Percentiles rank a stretch among this genome's conserved stretches.
Conservation (phyloP, 768 basidiomycete genomes). For the Termitomyces sp. region DNA sequence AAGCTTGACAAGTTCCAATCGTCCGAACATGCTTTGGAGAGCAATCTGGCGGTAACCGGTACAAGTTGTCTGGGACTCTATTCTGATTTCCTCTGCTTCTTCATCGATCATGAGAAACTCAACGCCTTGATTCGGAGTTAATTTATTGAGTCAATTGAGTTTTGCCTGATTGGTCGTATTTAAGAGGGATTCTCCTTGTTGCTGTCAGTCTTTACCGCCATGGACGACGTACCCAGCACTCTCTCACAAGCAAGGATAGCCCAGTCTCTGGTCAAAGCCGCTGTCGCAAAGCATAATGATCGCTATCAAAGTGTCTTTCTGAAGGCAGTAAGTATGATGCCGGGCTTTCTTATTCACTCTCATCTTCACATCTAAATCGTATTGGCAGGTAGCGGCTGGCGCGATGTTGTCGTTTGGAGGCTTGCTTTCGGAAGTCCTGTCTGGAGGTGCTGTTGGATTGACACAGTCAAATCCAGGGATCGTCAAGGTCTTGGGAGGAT, state of each 20-base stretch:
- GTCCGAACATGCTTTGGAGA: background rate
- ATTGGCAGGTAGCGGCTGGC: slow-evolving; percentile 56
- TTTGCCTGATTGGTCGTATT: background rate
- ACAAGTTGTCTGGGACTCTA: background rate
- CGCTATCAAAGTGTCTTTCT: slow-evolving; percentile 55
- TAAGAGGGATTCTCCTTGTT: background rate
- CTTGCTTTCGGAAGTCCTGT: slow-evolving; percentile 51
- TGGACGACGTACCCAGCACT: slow-evolving; percentile 29
- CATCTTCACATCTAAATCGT: background rate
- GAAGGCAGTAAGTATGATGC: slow-evolving; percentile 50
- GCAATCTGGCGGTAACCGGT: background rate
- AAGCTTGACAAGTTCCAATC: background rate
- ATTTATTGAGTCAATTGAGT: background rate
- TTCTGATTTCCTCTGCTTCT: background rate
- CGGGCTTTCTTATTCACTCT: background rate
- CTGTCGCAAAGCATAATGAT: slow-evolving; percentile 57
- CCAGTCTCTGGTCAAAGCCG: slow-evolving; percentile 46
- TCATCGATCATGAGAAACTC: background rate
- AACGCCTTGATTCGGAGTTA: background rate
- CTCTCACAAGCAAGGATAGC: slow-evolving; percentile 58
- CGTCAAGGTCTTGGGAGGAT: slow-evolving; percentile 57
- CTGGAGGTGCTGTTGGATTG: slow-evolving; percentile 51
- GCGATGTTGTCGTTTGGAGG: slow-evolving; percentile 74
- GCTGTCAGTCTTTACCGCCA: background rate
- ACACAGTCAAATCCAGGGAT: slow-evolving; percentile 55